Base-by-base conservation (phyloP, 352 stramenopile genomes). In the Sclerospora graminicola region DNA sequence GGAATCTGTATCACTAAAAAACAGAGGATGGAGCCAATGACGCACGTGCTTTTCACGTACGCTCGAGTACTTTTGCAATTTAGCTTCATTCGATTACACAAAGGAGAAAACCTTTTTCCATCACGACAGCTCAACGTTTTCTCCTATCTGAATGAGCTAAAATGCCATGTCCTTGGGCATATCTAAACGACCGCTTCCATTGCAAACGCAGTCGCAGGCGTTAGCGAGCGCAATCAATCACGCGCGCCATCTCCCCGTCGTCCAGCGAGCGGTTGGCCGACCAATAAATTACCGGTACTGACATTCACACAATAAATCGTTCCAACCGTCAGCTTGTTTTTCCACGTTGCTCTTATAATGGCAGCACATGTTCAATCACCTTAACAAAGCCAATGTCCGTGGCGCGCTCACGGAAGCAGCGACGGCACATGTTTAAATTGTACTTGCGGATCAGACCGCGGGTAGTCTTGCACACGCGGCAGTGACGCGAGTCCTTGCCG, bases 381-480 rank as follows among this genome's bases (percentile, higher is more conserved):
- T 97, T 97, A 58, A 90, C 63, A 70, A 97, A 98, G 50, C 92
- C 92, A 72, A 98, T 97, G 63, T 97, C 75, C 48, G 67, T 89
- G 59, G 90, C 90, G 63, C 89, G 84, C 66, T 96, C 84, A 44
- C 89, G 80, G 83, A 98, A 98, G 79, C 92, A 98, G 54, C 93
- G 89, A 69, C 92, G 86, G 84, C 92, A 98, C 79, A 97, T 96
- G 70, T 95, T 91, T 54, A 98, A 64, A 65, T 89, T 66, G 71
- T 98, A 98, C 80, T 98, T 98, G 67, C 88, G 79, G 74, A 98
- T 98, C 44, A 98, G 60, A 69, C 84, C 86, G 76, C 79, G 76
- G 43, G 84, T 92, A 38, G 83, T 94, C 58, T 89, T 75, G 77
- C 85, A 96, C 55, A 89, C 76, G 52, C 84, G 84, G 80, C 85